These are phyloP conservation scores for Diaporthe longicolla DNA, from an alignment of 2,329 filamentous ascomycete species.

Conservation along the genomic window DNA sequence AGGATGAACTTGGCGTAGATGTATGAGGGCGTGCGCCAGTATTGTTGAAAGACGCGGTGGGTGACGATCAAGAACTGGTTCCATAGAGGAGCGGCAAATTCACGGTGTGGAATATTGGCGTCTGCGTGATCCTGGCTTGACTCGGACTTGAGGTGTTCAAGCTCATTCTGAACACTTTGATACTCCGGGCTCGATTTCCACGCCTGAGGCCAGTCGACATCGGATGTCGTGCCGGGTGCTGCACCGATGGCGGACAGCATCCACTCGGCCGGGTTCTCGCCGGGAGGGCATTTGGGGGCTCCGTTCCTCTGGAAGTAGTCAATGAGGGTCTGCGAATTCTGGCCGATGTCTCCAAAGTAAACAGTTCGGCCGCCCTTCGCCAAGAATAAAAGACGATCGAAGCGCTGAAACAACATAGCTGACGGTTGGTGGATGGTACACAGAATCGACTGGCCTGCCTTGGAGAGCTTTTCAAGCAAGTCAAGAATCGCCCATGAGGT, in stretches of 20 bases:
- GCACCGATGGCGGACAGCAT: slow-evolving; percentile 66
- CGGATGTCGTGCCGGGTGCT: slow-evolving; percentile 61
- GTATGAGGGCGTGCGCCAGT: slow-evolving; percentile 91
- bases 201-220: slow-evolving; percentile 52
- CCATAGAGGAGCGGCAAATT: slow-evolving; percentile 84
- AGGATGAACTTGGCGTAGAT: slow-evolving; percentile 87
- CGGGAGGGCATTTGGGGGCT: slow-evolving; percentile 64
- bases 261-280: slow-evolving; percentile 77
- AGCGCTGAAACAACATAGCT: slow-evolving; percentile 90
- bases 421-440: slow-evolving; percentile 96
- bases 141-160: slow-evolving; percentile 45
- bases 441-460: slow-evolving; percentile 88
- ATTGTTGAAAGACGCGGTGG: slow-evolving; percentile 87
- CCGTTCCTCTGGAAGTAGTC: slow-evolving; percentile 75
- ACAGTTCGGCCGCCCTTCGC: slow-evolving; percentile 80
- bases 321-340: slow-evolving; percentile 47
- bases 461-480: slow-evolving; percentile 87
- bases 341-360: slow-evolving; percentile 75
- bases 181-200: slow-evolving; percentile 53
- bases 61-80: slow-evolving; percentile 78
- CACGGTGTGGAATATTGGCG: slow-evolving; percentile 65
- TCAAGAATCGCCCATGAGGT: slow-evolving; percentile 92
- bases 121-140: slow-evolving; percentile 55
- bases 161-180: slow-evolving; percentile 48
- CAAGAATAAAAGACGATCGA: slow-evolving; percentile 82